These are phyloP conservation scores for Alternaria sp. DNA, from an alignment of 2,329 filamentous ascomycete genomes.

Conservation along the genomic window DNA sequence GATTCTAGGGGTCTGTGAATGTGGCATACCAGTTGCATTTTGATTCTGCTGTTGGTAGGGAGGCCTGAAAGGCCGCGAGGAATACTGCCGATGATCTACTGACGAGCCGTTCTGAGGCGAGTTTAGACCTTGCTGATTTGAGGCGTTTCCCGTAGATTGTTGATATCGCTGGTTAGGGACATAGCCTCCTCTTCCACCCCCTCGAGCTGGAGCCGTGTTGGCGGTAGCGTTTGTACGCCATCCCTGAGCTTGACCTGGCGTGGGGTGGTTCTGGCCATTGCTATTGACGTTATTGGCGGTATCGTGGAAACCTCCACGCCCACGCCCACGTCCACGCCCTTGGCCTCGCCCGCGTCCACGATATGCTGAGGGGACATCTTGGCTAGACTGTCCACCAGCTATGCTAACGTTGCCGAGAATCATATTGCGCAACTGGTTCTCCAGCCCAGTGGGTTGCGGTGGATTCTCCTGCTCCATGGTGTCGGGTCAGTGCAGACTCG, in stretches of 20 bases:
- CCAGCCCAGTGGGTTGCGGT: slow-evolving; percentile 41
- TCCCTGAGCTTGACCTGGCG: slow-evolving; percentile 19
- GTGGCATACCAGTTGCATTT: neutral
- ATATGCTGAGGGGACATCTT: slow-evolving; percentile 24
- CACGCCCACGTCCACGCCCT: slow-evolving; percentile 28
- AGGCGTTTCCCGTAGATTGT: slow-evolving; percentile 7
- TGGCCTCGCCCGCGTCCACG: slow-evolving; percentile 21
- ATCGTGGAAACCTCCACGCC: slow-evolving; percentile 24
- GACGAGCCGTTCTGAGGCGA: slow-evolving; percentile 3
- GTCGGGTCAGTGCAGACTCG: slow-evolving; percentile 1
- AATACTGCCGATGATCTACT: slow-evolving; percentile 1
- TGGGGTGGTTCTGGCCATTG: slow-evolving; percentile 8
- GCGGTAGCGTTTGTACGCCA: slow-evolving; percentile 9
- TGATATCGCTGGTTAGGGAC: slow-evolving; percentile 20
- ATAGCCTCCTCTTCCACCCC: slow-evolving; percentile 20
- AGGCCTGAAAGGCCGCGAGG: neutral
- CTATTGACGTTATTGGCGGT: slow-evolving; percentile 19
- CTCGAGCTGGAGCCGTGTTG: slow-evolving; percentile 6
- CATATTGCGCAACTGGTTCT: slow-evolving; percentile 67
- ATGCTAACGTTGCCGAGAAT: slow-evolving; percentile 63
- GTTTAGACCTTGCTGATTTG: slow-evolving; percentile 11
- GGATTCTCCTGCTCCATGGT: slow-evolving; percentile 29
- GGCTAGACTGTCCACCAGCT: slow-evolving; percentile 24
- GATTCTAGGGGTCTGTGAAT: slow-evolving; percentile 23
- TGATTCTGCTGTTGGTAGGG: slow-evolving; percentile 6